Evolutionary conservation across 2,329 filamentous ascomycete genomes (phyloP), one percentile per base, ranked within the genome.

Genomic region (Teratosphaeria zuluensis): DNA sequence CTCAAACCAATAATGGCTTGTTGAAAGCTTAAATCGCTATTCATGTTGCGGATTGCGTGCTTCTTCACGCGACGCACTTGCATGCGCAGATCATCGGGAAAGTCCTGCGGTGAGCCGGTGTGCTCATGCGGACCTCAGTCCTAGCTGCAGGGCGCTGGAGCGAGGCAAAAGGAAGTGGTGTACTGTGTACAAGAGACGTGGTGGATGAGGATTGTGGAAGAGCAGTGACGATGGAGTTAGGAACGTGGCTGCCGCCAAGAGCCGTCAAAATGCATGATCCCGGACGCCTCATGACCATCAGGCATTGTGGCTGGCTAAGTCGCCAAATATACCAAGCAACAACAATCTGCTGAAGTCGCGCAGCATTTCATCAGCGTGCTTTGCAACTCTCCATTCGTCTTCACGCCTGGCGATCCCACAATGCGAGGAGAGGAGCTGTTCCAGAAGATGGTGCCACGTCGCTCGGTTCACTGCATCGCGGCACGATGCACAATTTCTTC

Each of bases 11-110:
- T 48, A 14, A 14, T 14, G 54, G 54, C 21, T 24, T 38, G 55
- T 28, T 24, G 42, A 46, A 21, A 35, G 54, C n/a, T 42, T 42
- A 16, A 14, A 14, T 21, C 38, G 24, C 16, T 56, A 33, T 56
- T 51, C 38, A 56, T 56, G 19, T 46, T 51, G 55, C 31, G 19
- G 14, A 57, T 57, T 30, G 55, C 46, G 55, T 53, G 42, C 55
- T 57, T 51, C 31, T 53, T 12, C 51, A 24, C 51, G 21, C 21
- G 28, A 31, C 51, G 12, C 51, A 31, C 51, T 31, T 24, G 51
- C 51, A 52, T 14, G 9, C 14, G 51, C 51, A 8, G 51, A 53
- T 30, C 31, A 30, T 30, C 51, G 31, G 51, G 28, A 53, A 16
- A 19, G n/a, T 48, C 5, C 42, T 46, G 42, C 35, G 35, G 35